phyloP scores from a whole-genome alignment of 345 rosid genomes.

The Eucalyptus victrix region DNA sequence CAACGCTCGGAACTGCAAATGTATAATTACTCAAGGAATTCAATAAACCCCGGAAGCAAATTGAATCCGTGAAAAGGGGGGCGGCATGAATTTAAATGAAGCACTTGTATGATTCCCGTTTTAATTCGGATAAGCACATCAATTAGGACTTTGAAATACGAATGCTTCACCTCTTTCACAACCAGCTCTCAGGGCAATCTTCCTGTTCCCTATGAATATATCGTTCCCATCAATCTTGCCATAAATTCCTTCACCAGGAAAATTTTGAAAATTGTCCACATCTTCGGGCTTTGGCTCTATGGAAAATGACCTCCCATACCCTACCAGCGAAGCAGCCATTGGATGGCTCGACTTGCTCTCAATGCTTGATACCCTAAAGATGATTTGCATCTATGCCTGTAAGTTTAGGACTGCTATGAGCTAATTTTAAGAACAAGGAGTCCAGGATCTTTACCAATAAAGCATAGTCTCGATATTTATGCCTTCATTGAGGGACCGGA shows the following conservation, averaged over 20 bases:
- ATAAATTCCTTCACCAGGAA: constrained; percentile 81
- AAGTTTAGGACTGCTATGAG: not conserved
- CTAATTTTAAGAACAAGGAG: not conserved
- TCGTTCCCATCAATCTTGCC: constrained; percentile 65
- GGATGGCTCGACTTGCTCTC: constrained; percentile 96
- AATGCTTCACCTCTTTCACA: constrained; percentile 35
- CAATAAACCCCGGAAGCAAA: not conserved
- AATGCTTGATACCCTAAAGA: constrained; percentile 74
- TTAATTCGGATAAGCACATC: not conserved
- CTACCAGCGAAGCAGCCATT: constrained; percentile 70
- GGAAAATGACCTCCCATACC: constrained; percentile 40
- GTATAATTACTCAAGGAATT: not conserved
- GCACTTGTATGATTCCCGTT: not conserved
- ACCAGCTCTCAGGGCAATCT: constrained; percentile 54
- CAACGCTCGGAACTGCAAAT: constrained; percentile 17
- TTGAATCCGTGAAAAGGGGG: not conserved
- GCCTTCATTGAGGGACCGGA: constrained; percentile 29
- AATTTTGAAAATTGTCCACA: constrained; percentile 55
- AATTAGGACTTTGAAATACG: not conserved
- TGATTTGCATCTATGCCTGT: not conserved
- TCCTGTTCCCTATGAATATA: constrained; percentile 65
- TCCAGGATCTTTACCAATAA: constrained; percentile 36
- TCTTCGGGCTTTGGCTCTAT: constrained; percentile 63
- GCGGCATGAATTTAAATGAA: not conserved
- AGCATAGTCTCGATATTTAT: constrained; percentile 30